A percentile compares a stretch with the other conserved stretches of the same genome.
phyloP scores from a whole-genome alignment of 2,329 filamentous ascomycete species.

The Diaporthe sp. region DNA sequence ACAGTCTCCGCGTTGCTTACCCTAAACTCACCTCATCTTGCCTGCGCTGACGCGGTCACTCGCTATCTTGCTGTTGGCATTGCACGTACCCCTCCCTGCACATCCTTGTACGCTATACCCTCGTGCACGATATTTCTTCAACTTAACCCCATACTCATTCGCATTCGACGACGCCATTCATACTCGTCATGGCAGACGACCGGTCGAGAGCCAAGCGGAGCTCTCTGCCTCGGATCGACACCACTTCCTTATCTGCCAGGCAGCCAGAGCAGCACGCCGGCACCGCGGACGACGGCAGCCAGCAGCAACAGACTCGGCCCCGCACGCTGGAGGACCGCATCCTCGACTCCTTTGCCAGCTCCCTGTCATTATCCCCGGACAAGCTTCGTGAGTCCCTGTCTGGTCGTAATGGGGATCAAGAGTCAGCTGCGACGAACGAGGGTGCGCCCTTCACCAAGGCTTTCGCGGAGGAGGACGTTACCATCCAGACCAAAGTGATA shows the following conservation, averaged over 20 bases:
- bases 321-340: constrained; percentile 39
- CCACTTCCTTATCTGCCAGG: constrained; percentile 17
- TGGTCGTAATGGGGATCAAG: constrained; percentile 21
- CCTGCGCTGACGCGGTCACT: constrained; percentile 5
- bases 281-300: not conserved
- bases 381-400: constrained; percentile 36
- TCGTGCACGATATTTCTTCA: constrained; percentile 4
- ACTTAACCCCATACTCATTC: not conserved
- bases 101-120: not conserved
- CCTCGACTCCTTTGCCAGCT: constrained; percentile 37
- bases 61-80: not conserved
- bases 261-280: constrained; percentile 6
- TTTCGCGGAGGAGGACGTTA: constrained; percentile 33
- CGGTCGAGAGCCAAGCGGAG: constrained; percentile 33
- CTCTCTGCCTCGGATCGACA: constrained; percentile 37
- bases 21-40: constrained; percentile 13
- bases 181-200: constrained; percentile 36
- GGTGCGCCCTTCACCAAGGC: constrained; percentile 16
- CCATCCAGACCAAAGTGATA: constrained; percentile 40
- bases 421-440: constrained; percentile 11
- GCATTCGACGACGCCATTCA: not conserved
- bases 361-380: constrained; percentile 37
- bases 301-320: constrained; percentile 24
- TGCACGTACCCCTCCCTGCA: not conserved
- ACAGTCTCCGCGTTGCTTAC: constrained; percentile 15